Percentiles rank a stretch among this genome's conserved stretches.
phyloP scores from a whole-genome alignment of 2,329 filamentous ascomycete species.

The Fusarium citri region DNA sequence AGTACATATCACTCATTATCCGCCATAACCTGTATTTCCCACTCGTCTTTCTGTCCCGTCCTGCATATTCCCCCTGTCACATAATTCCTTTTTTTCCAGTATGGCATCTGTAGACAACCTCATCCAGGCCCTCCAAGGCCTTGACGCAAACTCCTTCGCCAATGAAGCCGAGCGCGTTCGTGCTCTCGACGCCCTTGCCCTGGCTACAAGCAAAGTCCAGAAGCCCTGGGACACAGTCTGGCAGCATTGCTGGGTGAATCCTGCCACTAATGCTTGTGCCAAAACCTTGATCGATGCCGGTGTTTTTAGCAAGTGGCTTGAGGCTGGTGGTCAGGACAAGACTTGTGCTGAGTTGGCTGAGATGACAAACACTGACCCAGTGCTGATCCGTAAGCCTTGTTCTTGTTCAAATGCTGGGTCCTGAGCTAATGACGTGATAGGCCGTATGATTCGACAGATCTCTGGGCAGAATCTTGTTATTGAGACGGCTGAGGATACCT shows the following conservation, averaged over 20 bases:
- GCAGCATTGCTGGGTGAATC: constrained; percentile 53
- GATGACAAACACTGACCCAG: constrained; percentile 49
- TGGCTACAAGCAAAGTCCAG: constrained; percentile 49
- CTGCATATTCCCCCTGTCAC: background rate
- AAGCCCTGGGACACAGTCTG: constrained; percentile 55
- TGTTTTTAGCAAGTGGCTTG: constrained; percentile 52
- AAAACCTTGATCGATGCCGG: constrained; percentile 55
- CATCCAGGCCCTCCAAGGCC: constrained; percentile 41
- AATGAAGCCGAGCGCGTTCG: constrained; percentile 50
- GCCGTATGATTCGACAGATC: constrained; percentile 52
- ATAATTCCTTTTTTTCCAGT: background rate
- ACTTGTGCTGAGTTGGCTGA: constrained; percentile 50
- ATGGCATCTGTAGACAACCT: constrained; percentile 46
- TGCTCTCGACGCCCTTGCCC: constrained; percentile 48
- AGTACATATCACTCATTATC: constrained; percentile 4
- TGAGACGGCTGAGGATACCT: constrained; percentile 51
- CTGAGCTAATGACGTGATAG: constrained; percentile 20
- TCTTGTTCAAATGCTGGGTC: background rate
- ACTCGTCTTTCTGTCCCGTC: background rate
- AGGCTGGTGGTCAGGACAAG: constrained; percentile 45
- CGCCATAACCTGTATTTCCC: background rate
- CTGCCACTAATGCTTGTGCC: constrained; percentile 49
- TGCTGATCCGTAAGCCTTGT: constrained; percentile 48
- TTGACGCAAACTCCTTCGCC: constrained; percentile 47
- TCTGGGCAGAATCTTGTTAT: constrained; percentile 51